Evolutionary conservation across 306 rosid species (phyloP), one percentile per base, ranked within the genome.

Genomic region (Citrullus colocynthis): DNA sequence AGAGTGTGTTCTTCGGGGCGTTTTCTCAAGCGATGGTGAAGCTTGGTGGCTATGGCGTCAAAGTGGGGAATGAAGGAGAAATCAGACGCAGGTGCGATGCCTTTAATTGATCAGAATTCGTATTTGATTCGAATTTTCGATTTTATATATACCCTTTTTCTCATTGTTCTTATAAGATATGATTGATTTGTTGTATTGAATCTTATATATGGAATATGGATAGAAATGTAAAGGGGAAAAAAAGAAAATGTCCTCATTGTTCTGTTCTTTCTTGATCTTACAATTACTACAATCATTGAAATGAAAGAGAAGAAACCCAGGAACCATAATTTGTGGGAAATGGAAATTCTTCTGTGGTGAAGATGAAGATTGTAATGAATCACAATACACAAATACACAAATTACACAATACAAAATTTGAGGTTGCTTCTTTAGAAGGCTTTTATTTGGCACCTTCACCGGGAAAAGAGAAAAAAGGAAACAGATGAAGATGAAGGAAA

Each of bases 81-180:
- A 75, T 75, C 16, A 56, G 78, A 60, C 66, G 32, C 51, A 75
- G 78, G 66, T 75, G 65, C 45, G 66, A 74, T 14, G 78, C 49
- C 4, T 30, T 74, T 6, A 74, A 74, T 10, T 74, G 45, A 74
- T 66, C 6, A 28, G 34, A 66, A 16, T 8, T 36, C 0, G 41
- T 5, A 1, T 61, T 61, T 28, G 0, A 61, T 63, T 34, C 44
- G 44, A 14, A 6, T 14, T 62, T 2, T 30, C 69, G 10, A 62
- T 59, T 44, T 9, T 24, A 21, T 9, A 45, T 59, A 59, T 32
- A 60, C 42, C 69, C 42, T 14, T 30, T 62, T 61, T 32, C 34
- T 32, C 1, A 63, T 63, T 63, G 42, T 32, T 34, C 36, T 63
- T 63, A 63, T 63, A 15, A 63, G 39, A 32, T 32, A 32, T 60